Percentiles rank a stretch among this genome's conserved stretches.
Evolutionary conservation across 2,329 filamentous ascomycete genomes (phyloP).

Genomic region (Daldinia eschscholtzii): DNA sequence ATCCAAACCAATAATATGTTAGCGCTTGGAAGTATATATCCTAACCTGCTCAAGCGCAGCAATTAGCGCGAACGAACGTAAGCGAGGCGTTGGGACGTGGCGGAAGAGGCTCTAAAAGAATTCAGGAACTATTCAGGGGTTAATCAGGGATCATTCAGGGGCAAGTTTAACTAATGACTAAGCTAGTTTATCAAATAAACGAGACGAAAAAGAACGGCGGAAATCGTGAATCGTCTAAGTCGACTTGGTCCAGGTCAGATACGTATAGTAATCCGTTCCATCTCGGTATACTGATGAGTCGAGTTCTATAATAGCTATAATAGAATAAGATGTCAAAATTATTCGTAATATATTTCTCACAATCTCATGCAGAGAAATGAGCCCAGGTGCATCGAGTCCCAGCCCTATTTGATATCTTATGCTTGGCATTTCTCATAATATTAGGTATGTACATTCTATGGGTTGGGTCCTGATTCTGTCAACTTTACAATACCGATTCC

Average conservation of each 20-base stretch:
- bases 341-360: neutral
- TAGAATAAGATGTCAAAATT: neutral
- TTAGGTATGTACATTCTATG: too few relatives aligned
- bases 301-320: neutral
- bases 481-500: constrained; percentile 18
- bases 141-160: constrained; percentile 23
- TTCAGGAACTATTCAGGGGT: constrained; percentile 25
- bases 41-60: constrained; percentile 10
- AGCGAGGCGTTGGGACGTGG: constrained; percentile 4
- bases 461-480: constrained; percentile 2
- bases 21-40: constrained; percentile 1
- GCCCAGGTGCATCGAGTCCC: neutral
- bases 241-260: neutral
- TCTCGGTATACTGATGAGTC: neutral
- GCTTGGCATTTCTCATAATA: constrained; percentile 29
- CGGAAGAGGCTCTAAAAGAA: constrained; percentile 20
- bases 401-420: constrained; percentile 23
- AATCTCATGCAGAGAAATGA: neutral
- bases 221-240: neutral
- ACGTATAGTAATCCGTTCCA: too few relatives aligned
- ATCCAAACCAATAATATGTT: constrained; percentile 24
- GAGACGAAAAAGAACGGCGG: neutral
- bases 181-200: constrained; percentile 10
- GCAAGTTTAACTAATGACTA: constrained; percentile 20
- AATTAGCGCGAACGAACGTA: constrained; percentile 19